These are phyloP conservation scores for Akebia trifoliata DNA, from an alignment of 164 flowering plant genomes.

Conservation along the genomic window DNA sequence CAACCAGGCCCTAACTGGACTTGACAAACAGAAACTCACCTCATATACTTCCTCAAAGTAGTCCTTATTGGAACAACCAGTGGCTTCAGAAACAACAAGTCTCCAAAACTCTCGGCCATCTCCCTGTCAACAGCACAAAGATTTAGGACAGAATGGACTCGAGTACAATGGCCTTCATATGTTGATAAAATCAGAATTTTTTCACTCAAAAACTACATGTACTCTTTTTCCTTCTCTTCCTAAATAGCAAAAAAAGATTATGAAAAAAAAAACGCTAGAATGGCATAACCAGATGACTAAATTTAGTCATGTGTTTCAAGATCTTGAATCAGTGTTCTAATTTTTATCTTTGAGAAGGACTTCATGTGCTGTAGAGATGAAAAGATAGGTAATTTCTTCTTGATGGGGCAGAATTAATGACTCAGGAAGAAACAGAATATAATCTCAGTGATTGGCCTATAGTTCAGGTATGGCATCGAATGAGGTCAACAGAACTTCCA, in stretches of 20 bases:
- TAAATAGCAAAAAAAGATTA: not conserved
- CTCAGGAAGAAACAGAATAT: too few relatives aligned
- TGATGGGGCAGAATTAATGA: too few relatives aligned
- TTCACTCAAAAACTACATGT: not conserved
- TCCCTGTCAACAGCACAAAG: conserved; percentile 43
- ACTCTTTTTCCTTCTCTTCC: not conserved
- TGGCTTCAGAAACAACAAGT: conserved; percentile 90
- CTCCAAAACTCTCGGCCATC: conserved; percentile 96
- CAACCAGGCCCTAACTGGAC: not conserved
- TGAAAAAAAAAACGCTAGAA: not conserved
- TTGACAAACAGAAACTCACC: conserved; percentile 36
- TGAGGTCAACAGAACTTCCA: not conserved
- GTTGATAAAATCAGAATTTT: not conserved
- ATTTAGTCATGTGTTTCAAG: not conserved
- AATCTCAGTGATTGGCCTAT: too few relatives aligned
- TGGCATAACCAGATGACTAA: not conserved
- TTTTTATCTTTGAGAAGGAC: not conserved
- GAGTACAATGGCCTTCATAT: not conserved
- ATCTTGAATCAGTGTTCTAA: not conserved
- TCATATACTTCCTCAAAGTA: conserved; percentile 95
- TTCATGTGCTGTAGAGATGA: not conserved
- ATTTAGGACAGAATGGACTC: not conserved
- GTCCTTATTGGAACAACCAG: conserved; percentile 54
- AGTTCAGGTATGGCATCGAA: not conserved
- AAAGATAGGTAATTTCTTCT: too few relatives aligned